Percentiles rank a stretch among this genome's conserved stretches.
Evolutionary conservation across 192 early-diverging fungal genomes (phyloP).

Genomic region (Physocladia obscura): DNA sequence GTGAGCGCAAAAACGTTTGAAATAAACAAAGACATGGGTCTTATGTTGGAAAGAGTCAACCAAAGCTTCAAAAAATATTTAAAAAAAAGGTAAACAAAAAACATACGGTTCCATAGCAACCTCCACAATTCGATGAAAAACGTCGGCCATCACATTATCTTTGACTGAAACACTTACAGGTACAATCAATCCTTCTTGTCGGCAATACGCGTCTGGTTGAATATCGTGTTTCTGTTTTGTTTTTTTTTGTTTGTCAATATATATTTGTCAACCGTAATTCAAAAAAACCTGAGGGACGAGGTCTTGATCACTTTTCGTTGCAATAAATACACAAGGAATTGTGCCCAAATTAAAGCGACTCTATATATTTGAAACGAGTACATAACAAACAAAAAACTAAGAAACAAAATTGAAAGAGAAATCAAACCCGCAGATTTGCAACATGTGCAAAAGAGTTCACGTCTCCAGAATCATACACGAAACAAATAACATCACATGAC

Average conservation of each 20-base stretch:
- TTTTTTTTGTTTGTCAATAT: background rate
- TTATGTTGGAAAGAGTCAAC: too few species aligned
- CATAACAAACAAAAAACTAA: constrained; percentile 7
- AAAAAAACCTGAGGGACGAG: constrained; percentile 69
- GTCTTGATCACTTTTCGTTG: constrained; percentile 92
- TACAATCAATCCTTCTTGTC: constrained; percentile 77
- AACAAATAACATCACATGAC: constrained; percentile 85
- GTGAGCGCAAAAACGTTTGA: constrained; percentile 26
- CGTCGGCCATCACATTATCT: constrained; percentile 77
- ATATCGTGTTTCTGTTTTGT: constrained; percentile 69
- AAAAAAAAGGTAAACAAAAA: background rate
- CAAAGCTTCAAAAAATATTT: too few species aligned
- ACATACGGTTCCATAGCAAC: constrained; percentile 80
- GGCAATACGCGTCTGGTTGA: constrained; percentile 93
- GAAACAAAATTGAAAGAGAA: background rate
- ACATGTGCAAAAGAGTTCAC: constrained; percentile 92
- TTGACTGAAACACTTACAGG: constrained; percentile 90
- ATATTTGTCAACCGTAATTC: background rate
- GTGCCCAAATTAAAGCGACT: constrained; percentile 80
- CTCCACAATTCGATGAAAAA: constrained; percentile 82
- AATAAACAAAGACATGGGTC: constrained; percentile 4
- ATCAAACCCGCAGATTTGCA: constrained; percentile 70
- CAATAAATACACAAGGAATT: constrained; percentile 88
- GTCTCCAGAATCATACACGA: constrained; percentile 95
- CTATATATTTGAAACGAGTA: constrained; percentile 33